phyloP scores from a whole-genome alignment of 2,329 filamentous ascomycete genomes.

The Exophiala viscosa region DNA sequence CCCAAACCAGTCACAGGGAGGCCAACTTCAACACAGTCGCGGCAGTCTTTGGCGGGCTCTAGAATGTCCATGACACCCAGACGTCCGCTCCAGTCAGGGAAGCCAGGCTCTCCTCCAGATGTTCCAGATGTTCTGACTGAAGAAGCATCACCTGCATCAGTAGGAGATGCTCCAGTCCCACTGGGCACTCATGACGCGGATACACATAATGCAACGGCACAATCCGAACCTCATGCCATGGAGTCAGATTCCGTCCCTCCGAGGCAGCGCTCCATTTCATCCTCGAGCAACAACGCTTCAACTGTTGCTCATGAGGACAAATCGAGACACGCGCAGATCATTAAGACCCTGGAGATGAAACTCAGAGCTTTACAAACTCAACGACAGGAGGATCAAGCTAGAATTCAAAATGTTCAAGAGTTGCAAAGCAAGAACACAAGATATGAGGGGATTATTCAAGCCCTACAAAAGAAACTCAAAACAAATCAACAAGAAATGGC shows the following conservation, averaged over 20 bases:
- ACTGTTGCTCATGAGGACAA: slow-evolving; percentile 10
- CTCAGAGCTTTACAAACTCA: slow-evolving; percentile 85
- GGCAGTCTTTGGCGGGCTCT: slow-evolving; percentile 27
- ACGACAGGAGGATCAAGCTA: slow-evolving; percentile 77
- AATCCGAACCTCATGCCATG: background rate
- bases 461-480: slow-evolving; percentile 83
- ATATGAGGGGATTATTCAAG: slow-evolving; percentile 78
- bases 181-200: background rate
- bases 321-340: slow-evolving; percentile 20
- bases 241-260: background rate
- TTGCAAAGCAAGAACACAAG: slow-evolving; percentile 57
- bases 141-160: slow-evolving; percentile 10
- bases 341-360: slow-evolving; percentile 86
- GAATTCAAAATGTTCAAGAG: slow-evolving; percentile 72
- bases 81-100: slow-evolving; percentile 2
- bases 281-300: background rate
- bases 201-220: background rate
- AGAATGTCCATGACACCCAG: slow-evolving; percentile 13
- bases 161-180: slow-evolving; percentile 8
- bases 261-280: background rate
- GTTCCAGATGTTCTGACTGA: background rate
- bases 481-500: slow-evolving; percentile 75
- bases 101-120: background rate
- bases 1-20: slow-evolving; percentile 27
- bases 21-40: slow-evolving; percentile 40